These are phyloP conservation scores for Daldinia vernicosa DNA, from an alignment of 495 filamentous ascomycete species.

Conservation along the genomic window DNA sequence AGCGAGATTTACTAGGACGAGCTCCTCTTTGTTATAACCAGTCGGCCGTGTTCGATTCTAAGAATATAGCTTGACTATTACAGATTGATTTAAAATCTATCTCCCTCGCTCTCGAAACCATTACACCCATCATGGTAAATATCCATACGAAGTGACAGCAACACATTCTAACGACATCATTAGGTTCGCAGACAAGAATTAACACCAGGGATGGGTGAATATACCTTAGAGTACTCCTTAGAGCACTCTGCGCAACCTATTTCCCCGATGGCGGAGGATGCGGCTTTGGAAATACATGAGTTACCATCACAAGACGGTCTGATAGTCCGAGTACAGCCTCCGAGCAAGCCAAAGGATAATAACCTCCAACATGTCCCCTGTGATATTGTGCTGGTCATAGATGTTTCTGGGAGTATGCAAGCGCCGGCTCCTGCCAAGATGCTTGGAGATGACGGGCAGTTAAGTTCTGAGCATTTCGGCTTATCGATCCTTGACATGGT, in stretches of 20 bases:
- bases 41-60: neutral
- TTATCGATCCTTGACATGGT: slow-evolving; percentile 55
- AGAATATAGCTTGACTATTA: neutral
- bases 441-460: slow-evolving; percentile 27
- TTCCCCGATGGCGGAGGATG: neutral
- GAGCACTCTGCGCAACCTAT: neutral
- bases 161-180: slow-evolving; percentile 6
- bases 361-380: slow-evolving; percentile 47
- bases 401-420: slow-evolving; percentile 57
- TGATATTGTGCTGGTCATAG: slow-evolving; percentile 59
- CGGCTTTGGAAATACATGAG: slow-evolving; percentile 46
- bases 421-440: slow-evolving; percentile 44
- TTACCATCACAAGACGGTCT: slow-evolving; percentile 44
- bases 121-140: slow-evolving; percentile 21
- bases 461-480: slow-evolving; percentile 44
- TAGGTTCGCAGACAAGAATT: slow-evolving; percentile 13
- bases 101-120: neutral
- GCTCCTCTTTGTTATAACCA: neutral
- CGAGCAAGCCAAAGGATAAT: slow-evolving; percentile 36
- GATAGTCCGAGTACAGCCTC: slow-evolving; percentile 52
- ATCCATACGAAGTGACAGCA: neutral
- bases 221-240: neutral
- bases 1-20: neutral
- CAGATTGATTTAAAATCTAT: neutral
- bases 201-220: neutral